A percentile compares a stretch with the other conserved stretches of the same genome.
phyloP scores from a whole-genome alignment of 2,329 filamentous ascomycete species.

The Diaporthe australafricana region DNA sequence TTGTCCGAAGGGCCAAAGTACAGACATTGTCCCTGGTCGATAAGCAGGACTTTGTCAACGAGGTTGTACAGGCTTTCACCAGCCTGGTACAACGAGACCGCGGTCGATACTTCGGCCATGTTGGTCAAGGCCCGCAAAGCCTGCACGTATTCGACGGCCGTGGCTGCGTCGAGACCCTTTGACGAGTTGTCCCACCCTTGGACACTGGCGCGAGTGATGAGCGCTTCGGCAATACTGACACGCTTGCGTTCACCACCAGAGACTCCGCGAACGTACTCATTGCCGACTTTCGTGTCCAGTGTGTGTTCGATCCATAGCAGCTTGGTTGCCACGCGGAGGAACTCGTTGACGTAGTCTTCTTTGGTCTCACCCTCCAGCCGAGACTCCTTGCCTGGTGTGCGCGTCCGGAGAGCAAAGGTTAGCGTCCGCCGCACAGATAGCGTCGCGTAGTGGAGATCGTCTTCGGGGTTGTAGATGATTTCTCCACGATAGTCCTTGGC shows the following conservation, averaged over 20 bases:
- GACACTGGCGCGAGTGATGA: constrained; percentile 66
- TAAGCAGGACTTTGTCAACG: constrained; percentile 68
- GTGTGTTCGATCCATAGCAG: constrained; percentile 79
- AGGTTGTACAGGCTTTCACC: constrained; percentile 45
- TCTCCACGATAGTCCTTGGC: constrained; percentile 82
- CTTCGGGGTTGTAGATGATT: constrained; percentile 87
- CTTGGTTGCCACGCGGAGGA: constrained; percentile 79
- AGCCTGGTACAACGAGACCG: constrained; percentile 80
- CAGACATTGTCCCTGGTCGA: constrained; percentile 71
- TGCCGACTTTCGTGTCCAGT: constrained; percentile 73
- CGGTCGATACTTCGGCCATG: constrained; percentile 69
- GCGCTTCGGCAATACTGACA: constrained; percentile 72
- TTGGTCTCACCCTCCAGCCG: constrained; percentile 69
- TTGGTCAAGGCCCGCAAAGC: constrained; percentile 76
- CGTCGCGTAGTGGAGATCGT: constrained; percentile 84
- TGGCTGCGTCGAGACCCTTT: constrained; percentile 77
- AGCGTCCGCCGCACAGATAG: constrained; percentile 83
- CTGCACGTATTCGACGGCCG: constrained; percentile 78
- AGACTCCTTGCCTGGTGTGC: constrained; percentile 65
- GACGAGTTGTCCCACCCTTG: constrained; percentile 80
- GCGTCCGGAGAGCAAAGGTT: constrained; percentile 78
- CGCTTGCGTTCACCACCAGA: constrained; percentile 77
- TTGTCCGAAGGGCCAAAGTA: constrained; percentile 70
- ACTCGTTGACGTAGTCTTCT: constrained; percentile 67
- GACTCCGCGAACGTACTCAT: constrained; percentile 74